Evolutionary conservation across 1,139 yeast genomes (phyloP), one percentile per base, ranked within the genome.

Genomic region (Taphrina wiesneri): DNA sequence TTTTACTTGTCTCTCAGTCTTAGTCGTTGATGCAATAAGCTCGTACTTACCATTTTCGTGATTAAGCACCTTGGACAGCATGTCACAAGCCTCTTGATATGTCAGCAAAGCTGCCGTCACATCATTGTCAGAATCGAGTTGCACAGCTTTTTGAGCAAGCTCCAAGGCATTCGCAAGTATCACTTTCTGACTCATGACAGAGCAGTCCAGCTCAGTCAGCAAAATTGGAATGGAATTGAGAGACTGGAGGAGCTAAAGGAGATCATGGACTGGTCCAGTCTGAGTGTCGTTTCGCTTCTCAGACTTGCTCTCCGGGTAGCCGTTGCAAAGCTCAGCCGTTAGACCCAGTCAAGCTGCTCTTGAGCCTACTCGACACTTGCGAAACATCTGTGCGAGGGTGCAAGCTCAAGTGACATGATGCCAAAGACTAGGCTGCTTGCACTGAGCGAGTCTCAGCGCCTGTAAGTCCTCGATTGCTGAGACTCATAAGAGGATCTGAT

Each of bases 131-230:
- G 64, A 25, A 21, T 60, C 64, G 17, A 49, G 30, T 9, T 26
- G 26, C 21, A 60, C 64, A 45, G 64, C 64, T n/a, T 41, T 51
- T 51, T 60, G 56, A 15, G 64, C 64, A 17, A 51, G 25, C 43
- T 28, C 36, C 41, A 60, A 45, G 5, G 64, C 64, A 15, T 32
- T 45, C 6, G 56, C 56, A 17, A 60, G 57, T 28, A 60, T 49
- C 4, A 30, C 30, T 43, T 60, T 60, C 25, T 23, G 45, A 21
- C 43, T 43, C 62, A 56, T 56, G 21, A 21, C 17, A n/a, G 28
- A 39, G 15, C 7, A 13, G 41, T n/a, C n/a, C n/a, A n/a, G n/a
- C n/a, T n/a, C n/a, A n/a, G n/a, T n/a, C n/a, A n/a, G n/a, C n/a
- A n/a, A n/a, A n/a, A n/a, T n/a, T n/a, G n/a, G n/a, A n/a, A n/a